Conservation (phyloP, 2,329 filamentous ascomycete species). For the Dichotomopilus funicola region DNA sequence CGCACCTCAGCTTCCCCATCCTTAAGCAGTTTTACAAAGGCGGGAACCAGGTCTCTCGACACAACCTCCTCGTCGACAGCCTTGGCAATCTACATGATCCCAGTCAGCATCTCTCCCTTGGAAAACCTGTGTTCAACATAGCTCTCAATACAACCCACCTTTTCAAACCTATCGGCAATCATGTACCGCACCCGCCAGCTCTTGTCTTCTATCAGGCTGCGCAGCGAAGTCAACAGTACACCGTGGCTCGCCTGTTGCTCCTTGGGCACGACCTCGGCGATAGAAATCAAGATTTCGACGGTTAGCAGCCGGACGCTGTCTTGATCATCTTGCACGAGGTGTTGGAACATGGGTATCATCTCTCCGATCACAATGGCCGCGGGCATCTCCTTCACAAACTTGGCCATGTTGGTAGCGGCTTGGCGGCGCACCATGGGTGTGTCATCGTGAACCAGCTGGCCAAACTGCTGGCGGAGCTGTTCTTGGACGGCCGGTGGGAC, state of each 20-base stretch:
- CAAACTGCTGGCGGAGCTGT: slow-evolving; percentile 84
- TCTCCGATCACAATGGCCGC: slow-evolving; percentile 88
- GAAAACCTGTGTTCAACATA: background rate
- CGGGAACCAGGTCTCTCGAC: slow-evolving; percentile 84
- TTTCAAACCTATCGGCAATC: slow-evolving; percentile 97
- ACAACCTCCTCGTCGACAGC: slow-evolving; percentile 97
- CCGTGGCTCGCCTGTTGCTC: slow-evolving; percentile 97
- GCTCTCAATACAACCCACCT: slow-evolving; percentile 47
- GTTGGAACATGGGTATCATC: slow-evolving; percentile 98
- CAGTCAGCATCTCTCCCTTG: slow-evolving; percentile 18
- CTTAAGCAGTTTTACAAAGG: slow-evolving; percentile 96
- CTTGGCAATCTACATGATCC: slow-evolving; percentile 71
- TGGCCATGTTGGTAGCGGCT: slow-evolving; percentile 90
- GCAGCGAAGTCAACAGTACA: slow-evolving; percentile 80
- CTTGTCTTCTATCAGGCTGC: slow-evolving; percentile 96
- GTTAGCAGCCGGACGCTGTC: slow-evolving; percentile 94
- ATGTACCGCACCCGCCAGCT: slow-evolving; percentile 99
- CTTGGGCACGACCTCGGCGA: slow-evolving; percentile 95
- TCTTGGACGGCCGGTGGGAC: slow-evolving; percentile 83
- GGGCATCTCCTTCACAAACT: slow-evolving; percentile 96
- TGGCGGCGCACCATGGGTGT: slow-evolving; percentile 98
- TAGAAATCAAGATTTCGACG: slow-evolving; percentile 91
- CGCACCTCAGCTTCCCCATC: slow-evolving; percentile 97
- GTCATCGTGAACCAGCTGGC: slow-evolving; percentile 91
- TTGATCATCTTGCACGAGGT: slow-evolving; percentile 92